Base-by-base conservation (phyloP, 1,284 basidiomycete genomes). In the Ceratobasidium sp. region DNA sequence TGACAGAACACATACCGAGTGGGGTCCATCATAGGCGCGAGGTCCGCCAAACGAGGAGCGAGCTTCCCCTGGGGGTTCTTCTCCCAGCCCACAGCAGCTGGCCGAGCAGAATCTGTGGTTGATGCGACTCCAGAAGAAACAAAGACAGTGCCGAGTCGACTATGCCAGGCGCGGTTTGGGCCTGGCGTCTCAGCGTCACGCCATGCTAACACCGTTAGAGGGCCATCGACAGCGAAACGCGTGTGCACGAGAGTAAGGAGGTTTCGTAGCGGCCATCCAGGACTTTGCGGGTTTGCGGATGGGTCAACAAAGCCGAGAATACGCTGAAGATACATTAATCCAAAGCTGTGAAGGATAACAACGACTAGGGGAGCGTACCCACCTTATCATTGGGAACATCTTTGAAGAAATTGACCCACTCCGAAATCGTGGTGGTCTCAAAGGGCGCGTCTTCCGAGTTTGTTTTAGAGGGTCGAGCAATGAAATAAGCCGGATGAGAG, bases 1-100 rank as follows among this genome's bases (percentile, higher is more conserved):
- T 28, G n/a, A n/a, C n/a, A n/a, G n/a, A n/a, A 30, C 28, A 78
- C 79, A 35, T 77, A 90, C 90, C 90, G 86, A 1, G 85, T 83
- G 0, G 97, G 98, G 80, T 98, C 96, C 93, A 98, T 96, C 89
- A 97, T 93, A 0, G 96, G 92, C 7, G 93, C 95, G 2, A 99
- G 82, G 82, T 98, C 95, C 0, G 95, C 95, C 52, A 96, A 79
- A n/a, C 94, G 87, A 21, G 96, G 93, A 0, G 89, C 92, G 4
- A 99, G 84, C 79, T 96, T 97, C 14, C 91, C 91, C 78, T 90
- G 84, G 76, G 86, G 82, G 77, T 96, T 96, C 83, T 94, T 92
- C 83, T 99, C 96, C 98, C 97, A 99, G 0, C 97, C 97, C 0
- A 98, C 93, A 0, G 92, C 91, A 14, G 82, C 82, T 0, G 91